Evolutionary conservation across 371 early-diverging fungal genomes (phyloP), one percentile per base, ranked within the genome.

Genomic region (Cokeromyces recurvatus): DNA sequence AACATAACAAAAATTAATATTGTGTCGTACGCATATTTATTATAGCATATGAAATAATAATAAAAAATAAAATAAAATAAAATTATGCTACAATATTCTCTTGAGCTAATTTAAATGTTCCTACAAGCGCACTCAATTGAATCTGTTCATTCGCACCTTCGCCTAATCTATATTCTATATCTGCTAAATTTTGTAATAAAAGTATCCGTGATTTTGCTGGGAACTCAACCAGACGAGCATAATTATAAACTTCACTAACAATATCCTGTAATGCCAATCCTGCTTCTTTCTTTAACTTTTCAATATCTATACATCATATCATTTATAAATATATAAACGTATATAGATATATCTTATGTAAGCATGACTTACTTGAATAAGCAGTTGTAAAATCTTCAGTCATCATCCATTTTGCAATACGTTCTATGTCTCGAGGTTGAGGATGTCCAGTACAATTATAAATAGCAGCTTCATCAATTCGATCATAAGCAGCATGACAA

Each of bases 361-460:
- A n/a, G n/a, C n/a, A n/a, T n/a, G n/a, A 52, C 68, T 53, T 77
- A 87, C 88, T 83, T 3, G 82, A 73, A 57, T 85, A 82, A 0
- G 90, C 88, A 6, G 80, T 77, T 5, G 85, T 81, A 59, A 89
- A 95, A 24, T 90, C 89, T 15, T 83, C 86, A 21, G 79, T 80
- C 25, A 93, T 64, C 74, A 95, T 74, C 81, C 87, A 89, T 45
- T 83, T 79, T 6, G 84, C 66, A 24, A 95, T 87, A 3, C 78
- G 70, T 38, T 85, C 78, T 40, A 98, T 87, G 56, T 95, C 95
- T 31, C 79, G 66, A 3, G 96, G 95, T 15, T 87, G 77, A 17
- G 98, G 98, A 24, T 91, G 76, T 0, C 94, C 98, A 6, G 94
- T 94, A 55, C 92, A 92, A 24, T 79, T 78, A 65, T 96, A 98